A percentile compares a stretch with the other conserved stretches of the same genome.
Evolutionary conservation across 2,329 filamentous ascomycete species (phyloP).

Genomic region (Fusarium virguliforme): DNA sequence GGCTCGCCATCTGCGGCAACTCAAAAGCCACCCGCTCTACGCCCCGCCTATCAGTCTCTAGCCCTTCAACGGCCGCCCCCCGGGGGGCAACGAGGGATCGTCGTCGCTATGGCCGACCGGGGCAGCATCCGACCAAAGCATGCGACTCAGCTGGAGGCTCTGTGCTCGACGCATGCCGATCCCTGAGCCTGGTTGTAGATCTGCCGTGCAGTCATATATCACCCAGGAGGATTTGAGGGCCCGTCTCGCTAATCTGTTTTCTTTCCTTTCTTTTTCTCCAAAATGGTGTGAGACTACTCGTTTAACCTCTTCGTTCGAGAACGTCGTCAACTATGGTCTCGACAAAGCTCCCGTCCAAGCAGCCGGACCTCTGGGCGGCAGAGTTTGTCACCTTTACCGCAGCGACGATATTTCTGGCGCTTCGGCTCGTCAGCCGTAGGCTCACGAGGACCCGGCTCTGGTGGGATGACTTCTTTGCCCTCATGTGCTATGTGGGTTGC

Average conservation of each 20-base stretch:
- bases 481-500: slow-evolving; percentile 34
- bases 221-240: slow-evolving; percentile 7
- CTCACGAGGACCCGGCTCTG: slow-evolving; percentile 40
- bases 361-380: slow-evolving; percentile 35
- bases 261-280: background rate
- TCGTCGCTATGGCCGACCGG: background rate
- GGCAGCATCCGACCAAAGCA: background rate
- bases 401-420: slow-evolving; percentile 31
- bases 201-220: slow-evolving; percentile 31
- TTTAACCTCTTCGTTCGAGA: background rate
- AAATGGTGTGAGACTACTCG: background rate
- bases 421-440: slow-evolving; percentile 36
- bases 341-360: slow-evolving; percentile 30
- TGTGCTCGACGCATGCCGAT: slow-evolving; percentile 26
- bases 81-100: background rate
- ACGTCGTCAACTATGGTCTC: slow-evolving; percentile 21
- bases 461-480: slow-evolving; percentile 45
- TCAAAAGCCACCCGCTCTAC: background rate
- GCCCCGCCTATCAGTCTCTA: background rate
- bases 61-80: background rate
- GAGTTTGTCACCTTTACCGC: slow-evolving; percentile 38
- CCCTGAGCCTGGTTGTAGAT: slow-evolving; percentile 5
- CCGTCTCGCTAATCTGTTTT: slow-evolving; percentile 36
- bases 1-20: slow-evolving; percentile 4
- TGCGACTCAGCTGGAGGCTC: slow-evolving; percentile 9